Evolutionary conservation across 768 basidiomycete species (phyloP), one percentile per base, ranked within the genome.

Genomic region (Termitomyces sp.): DNA sequence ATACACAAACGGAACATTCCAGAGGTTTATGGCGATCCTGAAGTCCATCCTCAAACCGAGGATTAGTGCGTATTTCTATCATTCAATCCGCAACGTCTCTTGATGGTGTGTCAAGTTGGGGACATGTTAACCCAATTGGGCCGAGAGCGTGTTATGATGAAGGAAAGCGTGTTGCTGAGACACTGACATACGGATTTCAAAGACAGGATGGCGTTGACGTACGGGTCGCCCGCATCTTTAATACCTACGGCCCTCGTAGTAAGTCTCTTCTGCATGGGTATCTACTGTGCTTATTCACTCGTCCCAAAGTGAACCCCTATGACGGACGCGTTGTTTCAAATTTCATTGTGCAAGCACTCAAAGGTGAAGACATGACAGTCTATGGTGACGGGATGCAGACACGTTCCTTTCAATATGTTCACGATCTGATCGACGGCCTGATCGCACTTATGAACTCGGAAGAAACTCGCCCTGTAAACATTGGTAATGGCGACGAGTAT

Each of bases 131-230:
- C 79, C 95, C 95, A 46, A 97, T 95, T 66, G 97, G 97, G 26
- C 92, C 93, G 60, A 91, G 97, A 62, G 95, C 96, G n/a, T 99
- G 97, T 75, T 99, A 99, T 70, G 97, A 99, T 69, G 97, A 99
- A 75, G 97, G 97, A 51, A 99, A 99, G 78, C 94, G 97, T 67
- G 96, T 98, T 41, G 96, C 97, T 43, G 97, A 99, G 77, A 97
- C 96, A 18, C 75, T 99, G 64, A 95, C 96, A 7, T 99, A 98
- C 69, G 95, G 95, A 43, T 98, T 90, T 80, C 89, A 92, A 64
- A 82, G 91, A 59, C 97, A 97, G 72, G 94, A 98, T 69, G 87
- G 88, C 57, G 95, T 99, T 61, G 92, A 98, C 66, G 93, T 98
- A 55, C 88, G 95, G 57, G 95, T 99, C 44, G 95, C 95, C 3